Evolutionary conservation across 768 basidiomycete species (phyloP).

Genomic region (Mycena crocata): DNA sequence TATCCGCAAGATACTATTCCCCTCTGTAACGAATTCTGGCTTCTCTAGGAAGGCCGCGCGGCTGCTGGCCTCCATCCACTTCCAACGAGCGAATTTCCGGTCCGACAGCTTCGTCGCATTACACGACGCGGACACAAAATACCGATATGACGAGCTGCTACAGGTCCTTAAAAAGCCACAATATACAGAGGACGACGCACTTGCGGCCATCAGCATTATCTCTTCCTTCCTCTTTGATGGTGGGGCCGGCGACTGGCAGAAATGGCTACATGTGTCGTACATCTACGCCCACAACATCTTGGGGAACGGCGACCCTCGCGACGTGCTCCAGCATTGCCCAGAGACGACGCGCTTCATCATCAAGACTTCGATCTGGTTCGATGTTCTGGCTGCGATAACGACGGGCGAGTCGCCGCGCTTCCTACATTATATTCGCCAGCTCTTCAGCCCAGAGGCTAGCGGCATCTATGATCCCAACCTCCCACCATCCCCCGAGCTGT

Average conservation of each 20-base stretch:
- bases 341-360: conserved; percentile 77
- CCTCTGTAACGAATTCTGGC: conserved; percentile 57
- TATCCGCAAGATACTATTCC: conserved; percentile 60
- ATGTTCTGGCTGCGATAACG: conserved; percentile 84
- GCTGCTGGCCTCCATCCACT: conserved; percentile 72
- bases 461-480: conserved; percentile 49
- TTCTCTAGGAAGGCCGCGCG: conserved; percentile 69
- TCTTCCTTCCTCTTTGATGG: conserved; percentile 85
- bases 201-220: conserved; percentile 81
- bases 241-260: conserved; percentile 75
- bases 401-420: conserved; percentile 70
- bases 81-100: conserved; percentile 38
- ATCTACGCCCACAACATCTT: conserved; percentile 65
- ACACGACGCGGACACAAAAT: conserved; percentile 36
- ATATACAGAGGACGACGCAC: conserved; percentile 74
- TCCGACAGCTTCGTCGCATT: conserved; percentile 41
- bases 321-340: conserved; percentile 57
- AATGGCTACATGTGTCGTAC: conserved; percentile 73
- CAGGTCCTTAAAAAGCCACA: conserved; percentile 37
- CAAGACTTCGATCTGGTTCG: conserved; percentile 90
- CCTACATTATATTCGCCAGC: conserved; percentile 61
- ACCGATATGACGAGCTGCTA: conserved; percentile 41
- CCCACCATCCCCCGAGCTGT: conserved; percentile 52
- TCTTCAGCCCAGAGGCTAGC: conserved; percentile 64
- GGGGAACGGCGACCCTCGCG: conserved; percentile 52